These are phyloP conservation scores for Rubia balearica DNA, from an alignment of 305 asterid genomes.

Conservation along the genomic window DNA sequence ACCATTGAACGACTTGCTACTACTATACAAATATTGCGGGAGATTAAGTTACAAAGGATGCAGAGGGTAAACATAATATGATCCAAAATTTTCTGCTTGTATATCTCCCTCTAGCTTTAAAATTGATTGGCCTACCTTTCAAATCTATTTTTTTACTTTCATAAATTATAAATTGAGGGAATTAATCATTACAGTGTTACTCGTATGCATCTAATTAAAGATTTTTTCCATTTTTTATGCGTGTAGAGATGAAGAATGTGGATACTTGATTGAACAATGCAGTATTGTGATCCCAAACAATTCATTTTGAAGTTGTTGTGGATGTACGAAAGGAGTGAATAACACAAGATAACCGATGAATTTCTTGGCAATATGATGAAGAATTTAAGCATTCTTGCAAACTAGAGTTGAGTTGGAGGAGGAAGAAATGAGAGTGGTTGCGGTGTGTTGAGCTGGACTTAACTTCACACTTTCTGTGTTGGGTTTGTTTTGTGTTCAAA, in stretches of 20 bases:
- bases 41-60: conserved; percentile 71
- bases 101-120: neutral
- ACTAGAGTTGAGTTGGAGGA: conserved; percentile 24
- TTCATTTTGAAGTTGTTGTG: conserved; percentile 75
- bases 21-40: conserved; percentile 54
- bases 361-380: conserved; percentile 76
- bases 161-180: no score
- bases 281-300: conserved; percentile 79
- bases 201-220: no score
- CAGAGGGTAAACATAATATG: conserved; percentile 49
- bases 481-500: no score
- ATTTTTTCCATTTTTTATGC: no score
- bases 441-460: no score
- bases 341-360: conserved; percentile 55
- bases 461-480: no score
- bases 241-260: no score
- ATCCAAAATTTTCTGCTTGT: neutral
- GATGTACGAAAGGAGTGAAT: conserved; percentile 78
- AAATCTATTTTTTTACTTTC: neutral
- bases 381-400: conserved; percentile 81
- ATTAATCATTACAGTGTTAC: no score
- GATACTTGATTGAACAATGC: conserved; percentile 43
- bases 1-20: conserved; percentile 57
- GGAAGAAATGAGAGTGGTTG: no score
- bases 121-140: conserved; percentile 18